These are phyloP conservation scores for Pyrus pyrifolia DNA, from an alignment of 306 rosid genomes.

Conservation along the genomic window DNA sequence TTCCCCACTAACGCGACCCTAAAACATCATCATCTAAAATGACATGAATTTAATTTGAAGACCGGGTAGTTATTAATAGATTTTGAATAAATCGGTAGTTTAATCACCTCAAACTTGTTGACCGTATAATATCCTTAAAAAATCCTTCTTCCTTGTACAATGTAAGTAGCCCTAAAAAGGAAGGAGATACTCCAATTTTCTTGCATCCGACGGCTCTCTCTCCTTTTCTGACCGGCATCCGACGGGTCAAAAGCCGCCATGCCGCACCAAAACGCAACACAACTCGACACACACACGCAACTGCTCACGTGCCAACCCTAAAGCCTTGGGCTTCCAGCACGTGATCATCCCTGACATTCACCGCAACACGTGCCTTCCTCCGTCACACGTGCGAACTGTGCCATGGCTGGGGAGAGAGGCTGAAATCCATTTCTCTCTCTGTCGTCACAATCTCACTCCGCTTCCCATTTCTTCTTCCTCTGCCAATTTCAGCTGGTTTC, in stretches of 20 bases:
- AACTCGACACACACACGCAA: slow-evolving; percentile 8
- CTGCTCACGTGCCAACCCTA: slow-evolving; percentile 28
- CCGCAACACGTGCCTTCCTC: slow-evolving; percentile 10
- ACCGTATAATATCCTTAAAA: too few relatives aligned
- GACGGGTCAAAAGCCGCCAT: slow-evolving; percentile 8
- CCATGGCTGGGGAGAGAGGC: neutral
- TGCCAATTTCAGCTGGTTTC: neutral
- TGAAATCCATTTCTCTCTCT: neutral
- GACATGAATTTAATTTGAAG: too few relatives aligned
- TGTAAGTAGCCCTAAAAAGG: too few relatives aligned
- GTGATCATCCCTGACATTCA: slow-evolving; percentile 33
- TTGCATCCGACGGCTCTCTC: neutral
- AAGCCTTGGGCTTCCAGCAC: slow-evolving; percentile 18
- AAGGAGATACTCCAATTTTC: neutral
- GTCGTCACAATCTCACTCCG: neutral
- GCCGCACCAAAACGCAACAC: neutral
- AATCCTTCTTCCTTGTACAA: too few relatives aligned
- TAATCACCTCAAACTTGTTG: too few relatives aligned
- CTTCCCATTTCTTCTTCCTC: neutral
- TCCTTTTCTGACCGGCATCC: neutral
- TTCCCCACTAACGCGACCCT: too few relatives aligned
- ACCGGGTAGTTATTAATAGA: too few relatives aligned
- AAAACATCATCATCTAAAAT: too few relatives aligned
- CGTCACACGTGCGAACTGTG: slow-evolving; percentile 15
- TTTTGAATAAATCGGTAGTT: too few relatives aligned